phyloP scores from a whole-genome alignment of 164 flowering plant genomes.

The Platanus orientalis region DNA sequence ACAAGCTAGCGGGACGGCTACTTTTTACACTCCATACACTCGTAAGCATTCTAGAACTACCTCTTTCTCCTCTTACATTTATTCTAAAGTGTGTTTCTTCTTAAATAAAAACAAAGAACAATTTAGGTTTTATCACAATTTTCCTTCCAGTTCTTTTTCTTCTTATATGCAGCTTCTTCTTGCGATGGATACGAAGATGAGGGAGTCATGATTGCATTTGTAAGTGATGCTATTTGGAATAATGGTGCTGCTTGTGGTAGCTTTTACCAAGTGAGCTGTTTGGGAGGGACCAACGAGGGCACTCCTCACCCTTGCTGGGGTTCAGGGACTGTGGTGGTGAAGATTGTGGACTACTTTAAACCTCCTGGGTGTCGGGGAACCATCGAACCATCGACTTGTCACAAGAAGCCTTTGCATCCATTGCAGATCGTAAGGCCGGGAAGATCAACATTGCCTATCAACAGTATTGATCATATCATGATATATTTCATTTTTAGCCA shows the following conservation, averaged over 20 bases:
- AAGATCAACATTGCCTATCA: no score
- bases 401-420: no score
- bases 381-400: no score
- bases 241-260: neutral
- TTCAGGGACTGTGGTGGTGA: constrained; percentile 7
- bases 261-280: constrained; percentile 6
- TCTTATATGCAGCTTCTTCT: constrained; percentile 7
- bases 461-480: no score
- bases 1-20: neutral
- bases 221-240: neutral
- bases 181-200: neutral
- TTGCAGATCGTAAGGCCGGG: no score
- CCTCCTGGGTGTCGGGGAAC: neutral
- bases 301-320: constrained; percentile 16
- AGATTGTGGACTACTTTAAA: constrained; percentile 8
- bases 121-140: neutral
- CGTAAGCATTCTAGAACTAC: neutral
- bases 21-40: neutral
- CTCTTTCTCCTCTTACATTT: no score
- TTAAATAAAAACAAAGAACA: neutral
- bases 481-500: no score
- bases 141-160: neutral
- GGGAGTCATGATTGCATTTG: constrained; percentile 4
- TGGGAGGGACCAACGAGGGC: constrained; percentile 1
- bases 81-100: no score